phyloP scores from a whole-genome alignment of 2,329 filamentous ascomycete species.

The Lecanicillium sp. region DNA sequence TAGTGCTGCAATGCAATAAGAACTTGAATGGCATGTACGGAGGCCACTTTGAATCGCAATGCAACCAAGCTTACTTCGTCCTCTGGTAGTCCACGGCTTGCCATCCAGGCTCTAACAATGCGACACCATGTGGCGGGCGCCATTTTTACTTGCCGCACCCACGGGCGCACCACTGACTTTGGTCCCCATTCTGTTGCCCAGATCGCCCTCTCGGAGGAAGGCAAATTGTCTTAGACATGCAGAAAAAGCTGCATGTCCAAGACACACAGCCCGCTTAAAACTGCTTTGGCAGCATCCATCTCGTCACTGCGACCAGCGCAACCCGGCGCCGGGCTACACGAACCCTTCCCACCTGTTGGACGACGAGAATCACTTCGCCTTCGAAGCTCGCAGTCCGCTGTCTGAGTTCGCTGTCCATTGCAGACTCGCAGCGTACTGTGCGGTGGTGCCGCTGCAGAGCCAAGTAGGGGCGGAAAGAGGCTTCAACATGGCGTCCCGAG shows the following conservation, averaged over 20 bases:
- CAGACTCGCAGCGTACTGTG: no score
- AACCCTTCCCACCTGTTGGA: background rate
- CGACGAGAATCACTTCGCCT: background rate
- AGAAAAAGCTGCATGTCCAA: constrained; percentile 27
- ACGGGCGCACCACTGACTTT: no score
- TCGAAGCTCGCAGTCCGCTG: no score
- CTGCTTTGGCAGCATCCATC: constrained; percentile 1
- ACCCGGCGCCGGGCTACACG: background rate
- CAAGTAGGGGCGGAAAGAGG: background rate
- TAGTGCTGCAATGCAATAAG: background rate
- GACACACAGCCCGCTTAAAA: constrained; percentile 24
- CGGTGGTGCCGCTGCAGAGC: background rate
- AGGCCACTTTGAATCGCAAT: no score
- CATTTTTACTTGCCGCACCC: background rate
- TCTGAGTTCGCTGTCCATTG: no score
- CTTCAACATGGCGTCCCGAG: background rate
- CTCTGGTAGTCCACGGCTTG: background rate
- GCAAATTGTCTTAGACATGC: constrained; percentile 32
- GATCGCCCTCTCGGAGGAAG: constrained; percentile 32
- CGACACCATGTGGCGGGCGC: constrained; percentile 3
- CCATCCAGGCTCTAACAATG: background rate
- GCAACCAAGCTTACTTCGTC: no score
- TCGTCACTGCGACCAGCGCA: background rate
- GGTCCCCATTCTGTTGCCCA: constrained; percentile 12
- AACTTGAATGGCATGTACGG: background rate